Percentiles rank a stretch among this genome's conserved stretches.
phyloP scores from a whole-genome alignment of 2,329 filamentous ascomycete species.

The Davidsoniella australis region DNA sequence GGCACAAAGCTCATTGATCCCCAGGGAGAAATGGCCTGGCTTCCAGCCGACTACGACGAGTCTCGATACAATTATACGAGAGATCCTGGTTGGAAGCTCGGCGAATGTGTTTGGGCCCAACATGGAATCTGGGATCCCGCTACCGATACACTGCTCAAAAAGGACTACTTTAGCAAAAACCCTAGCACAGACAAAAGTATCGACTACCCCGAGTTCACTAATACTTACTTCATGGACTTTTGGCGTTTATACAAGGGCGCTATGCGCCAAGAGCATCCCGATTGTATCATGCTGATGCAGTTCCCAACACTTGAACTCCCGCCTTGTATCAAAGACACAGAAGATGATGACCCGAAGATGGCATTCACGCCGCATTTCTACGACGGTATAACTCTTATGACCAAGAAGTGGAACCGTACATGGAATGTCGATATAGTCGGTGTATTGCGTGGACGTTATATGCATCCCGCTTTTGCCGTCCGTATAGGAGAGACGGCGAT shows the following conservation, averaged over 20 bases:
- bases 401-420: conserved; percentile 93
- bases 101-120: conserved; percentile 93
- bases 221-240: conserved; percentile 78
- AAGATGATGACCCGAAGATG: conserved; percentile 77
- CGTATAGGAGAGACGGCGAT: conserved; percentile 89
- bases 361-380: conserved; percentile 94
- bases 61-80: conserved; percentile 79
- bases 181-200: conserved; percentile 57
- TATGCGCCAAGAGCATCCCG: conserved; percentile 58
- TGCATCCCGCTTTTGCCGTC: conserved; percentile 77
- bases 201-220: conserved; percentile 74
- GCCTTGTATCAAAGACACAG: conserved; percentile 68
- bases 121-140: conserved; percentile 85
- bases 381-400: conserved; percentile 90
- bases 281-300: conserved; percentile 79
- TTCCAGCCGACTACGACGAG: conserved; percentile 59
- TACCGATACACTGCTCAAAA: conserved; percentile 59
- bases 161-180: conserved; percentile 74
- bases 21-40: conserved; percentile 69
- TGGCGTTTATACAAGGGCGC: conserved; percentile 61
- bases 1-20: conserved; percentile 74
- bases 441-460: conserved; percentile 73
- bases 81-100: conserved; percentile 74
- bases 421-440: conserved; percentile 97
- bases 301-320: conserved; percentile 85